A percentile compares a stretch with the other conserved stretches of the same genome.
These are phyloP conservation scores for Oryza australiensis DNA, from an alignment of 176 grass and related monocot species.

Conservation along the genomic window DNA sequence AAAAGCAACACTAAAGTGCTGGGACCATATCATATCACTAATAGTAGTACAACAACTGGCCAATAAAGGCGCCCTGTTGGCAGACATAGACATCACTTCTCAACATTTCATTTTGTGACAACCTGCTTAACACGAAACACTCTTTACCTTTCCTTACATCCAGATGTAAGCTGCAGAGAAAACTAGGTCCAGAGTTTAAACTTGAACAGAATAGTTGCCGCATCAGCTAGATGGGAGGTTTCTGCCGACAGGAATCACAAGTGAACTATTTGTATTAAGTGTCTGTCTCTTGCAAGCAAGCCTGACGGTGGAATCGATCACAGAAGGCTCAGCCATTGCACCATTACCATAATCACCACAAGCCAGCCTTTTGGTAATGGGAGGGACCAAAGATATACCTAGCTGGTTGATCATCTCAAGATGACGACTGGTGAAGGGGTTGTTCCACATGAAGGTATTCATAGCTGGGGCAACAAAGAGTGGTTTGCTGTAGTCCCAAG, in stretches of 20 bases:
- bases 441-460: conserved; percentile 98
- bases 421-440: conserved; percentile 74
- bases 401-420: conserved; percentile 56
- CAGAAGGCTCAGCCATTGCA: conserved; percentile 82
- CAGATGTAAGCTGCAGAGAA: not conserved
- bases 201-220: not conserved
- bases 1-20: not conserved
- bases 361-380: conserved; percentile 62
- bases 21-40: conserved; percentile 1
- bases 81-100: not conserved
- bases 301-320: conserved; percentile 56
- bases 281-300: conserved; percentile 50
- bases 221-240: conserved; percentile 29
- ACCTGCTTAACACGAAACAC: not conserved
- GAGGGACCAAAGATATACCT: conserved; percentile 67
- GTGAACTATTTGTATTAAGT: conserved; percentile 8
- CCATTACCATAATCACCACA: conserved; percentile 90
- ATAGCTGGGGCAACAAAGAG: conserved; percentile 85
- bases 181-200: not conserved
- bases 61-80: not conserved
- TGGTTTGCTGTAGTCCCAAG: conserved; percentile 88
- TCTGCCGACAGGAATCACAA: not conserved
- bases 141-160: conserved; percentile 18
- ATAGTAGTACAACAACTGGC: not conserved
- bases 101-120: not conserved